Evolutionary conservation across 2,329 filamentous ascomycete genomes (phyloP), one percentile per base, ranked within the genome.

Genomic region (Ceratocystis eucalypticola): DNA sequence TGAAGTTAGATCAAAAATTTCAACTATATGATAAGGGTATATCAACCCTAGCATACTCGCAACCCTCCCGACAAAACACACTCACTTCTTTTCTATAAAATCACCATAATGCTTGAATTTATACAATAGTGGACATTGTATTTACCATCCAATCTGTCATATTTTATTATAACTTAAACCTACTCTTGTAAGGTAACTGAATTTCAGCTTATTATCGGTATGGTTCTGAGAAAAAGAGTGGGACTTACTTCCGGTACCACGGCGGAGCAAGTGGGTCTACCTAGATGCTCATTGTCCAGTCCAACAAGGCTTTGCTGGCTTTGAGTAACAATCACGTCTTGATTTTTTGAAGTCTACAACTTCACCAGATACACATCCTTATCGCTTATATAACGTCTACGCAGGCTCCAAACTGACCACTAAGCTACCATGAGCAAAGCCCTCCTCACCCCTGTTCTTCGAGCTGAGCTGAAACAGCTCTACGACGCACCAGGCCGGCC

Each of bases 401-500:
- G 10, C 48, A 53, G 10, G 10, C 22, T 53, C 20, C 2, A 28
- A 53, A 12, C 5, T 25, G 12, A 53, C 12, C 20, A 8, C 25
- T 5, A 53, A 8, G 20, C 20, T 12, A 44, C 33, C 4, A 53
- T 59, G 50, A 44, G 53, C 37, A 65, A 61, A 22, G 17, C 20
- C 20, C 66, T 66, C 37, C 50, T 68, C 15, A 53, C 55, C 8
- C 30, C 57, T 8, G 17, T 65, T 20, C n/a, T 65, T 12, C 33
- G 44, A 17, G 25, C 20, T 15, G 50, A 66, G 45, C 46, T 67
- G 20, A 55, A 62, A 15, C 22, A 20, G 12, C 48, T 68, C 12
- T 67, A 69, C 46, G 61, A 37, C 30, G 8, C 28, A 8, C 57
- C 66, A 17, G 37, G 37, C 44, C 64, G 66, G 30, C 66, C 66